Conservation (phyloP, 73 alveolate species). For the Paramecium sonneborni region DNA sequence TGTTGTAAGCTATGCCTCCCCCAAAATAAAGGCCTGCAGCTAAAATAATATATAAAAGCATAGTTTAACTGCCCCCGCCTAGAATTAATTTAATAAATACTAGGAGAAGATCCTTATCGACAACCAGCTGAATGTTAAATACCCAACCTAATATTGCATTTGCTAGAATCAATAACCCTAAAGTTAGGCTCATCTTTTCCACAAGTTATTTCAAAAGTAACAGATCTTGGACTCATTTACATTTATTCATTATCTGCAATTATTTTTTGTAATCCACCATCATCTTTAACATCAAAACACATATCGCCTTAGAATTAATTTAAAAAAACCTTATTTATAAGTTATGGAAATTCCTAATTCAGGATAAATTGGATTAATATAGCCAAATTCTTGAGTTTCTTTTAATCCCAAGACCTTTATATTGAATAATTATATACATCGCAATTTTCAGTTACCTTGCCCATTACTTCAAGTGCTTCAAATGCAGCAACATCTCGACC, state of each 20-base stretch:
- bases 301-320: neutral
- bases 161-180: neutral
- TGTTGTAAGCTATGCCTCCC: constrained; percentile 7
- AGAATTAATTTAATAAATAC: neutral
- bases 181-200: constrained; percentile 1
- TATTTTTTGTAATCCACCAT: constrained; percentile 7
- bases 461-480: constrained; percentile 51
- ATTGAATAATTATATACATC: neutral
- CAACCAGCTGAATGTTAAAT: constrained; percentile 22
- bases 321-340: neutral
- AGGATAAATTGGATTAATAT: constrained; percentile 11
- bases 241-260: constrained; percentile 35
- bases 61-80: neutral
- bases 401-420: constrained; percentile 4
- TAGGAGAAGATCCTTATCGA: constrained; percentile 12
- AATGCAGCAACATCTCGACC: constrained; percentile 35
- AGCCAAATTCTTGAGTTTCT: constrained; percentile 33
- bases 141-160: constrained; percentile 1
- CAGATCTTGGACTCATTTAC: constrained; percentile 55
- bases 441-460: constrained; percentile 37
- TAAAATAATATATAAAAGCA: constrained; percentile 1
- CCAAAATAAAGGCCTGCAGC: neutral
- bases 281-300: constrained; percentile 47
- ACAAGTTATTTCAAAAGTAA: constrained; percentile 15
- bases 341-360: constrained; percentile 16